A percentile compares a stretch with the other conserved stretches of the same genome.
phyloP scores from a whole-genome alignment of 805 yeast genomes.

The Candida yuanshanica region DNA sequence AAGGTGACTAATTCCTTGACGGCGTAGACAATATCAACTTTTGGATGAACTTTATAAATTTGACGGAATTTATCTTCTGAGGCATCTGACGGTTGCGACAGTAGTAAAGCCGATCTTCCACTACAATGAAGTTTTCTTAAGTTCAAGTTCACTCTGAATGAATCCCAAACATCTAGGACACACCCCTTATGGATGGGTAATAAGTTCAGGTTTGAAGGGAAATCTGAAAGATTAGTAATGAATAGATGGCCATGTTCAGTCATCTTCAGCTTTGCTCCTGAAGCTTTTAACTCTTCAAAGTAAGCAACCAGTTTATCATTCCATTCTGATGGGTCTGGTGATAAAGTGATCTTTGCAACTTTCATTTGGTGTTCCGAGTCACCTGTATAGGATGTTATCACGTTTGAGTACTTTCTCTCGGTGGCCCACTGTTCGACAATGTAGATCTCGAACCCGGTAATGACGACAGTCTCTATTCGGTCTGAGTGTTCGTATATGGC shows the following conservation, averaged over 20 bases:
- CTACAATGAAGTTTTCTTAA: constrained; percentile 75
- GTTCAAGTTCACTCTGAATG: constrained; percentile 69
- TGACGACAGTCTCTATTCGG: constrained; percentile 41
- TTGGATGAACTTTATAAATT: constrained; percentile 53
- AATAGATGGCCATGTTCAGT: constrained; percentile 58
- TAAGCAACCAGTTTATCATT: constrained; percentile 45
- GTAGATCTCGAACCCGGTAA: constrained; percentile 81
- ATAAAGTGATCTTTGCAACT: constrained; percentile 55
- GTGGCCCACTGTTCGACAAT: constrained; percentile 94
- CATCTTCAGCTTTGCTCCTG: constrained; percentile 64
- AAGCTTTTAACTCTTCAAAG: constrained; percentile 57
- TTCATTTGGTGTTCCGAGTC: constrained; percentile 56
- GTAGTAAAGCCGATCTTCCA: constrained; percentile 73
- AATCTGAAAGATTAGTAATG: constrained; percentile 75
- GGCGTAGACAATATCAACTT: constrained; percentile 23
- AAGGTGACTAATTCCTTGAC: constrained; percentile 59
- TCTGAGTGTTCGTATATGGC: constrained; percentile 36
- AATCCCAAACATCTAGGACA: constrained; percentile 40
- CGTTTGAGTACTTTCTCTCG: constrained; percentile 57
- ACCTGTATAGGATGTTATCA: constrained; percentile 84
- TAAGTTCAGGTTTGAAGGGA: constrained; percentile 69
- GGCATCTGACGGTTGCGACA: constrained; percentile 70
- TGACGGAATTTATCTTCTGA: constrained; percentile 77
- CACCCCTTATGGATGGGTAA: constrained; percentile 63
- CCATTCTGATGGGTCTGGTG: constrained; percentile 29